Conservation (phyloP, 1,284 basidiomycete species). For the Fomitopsis schrenkii region DNA sequence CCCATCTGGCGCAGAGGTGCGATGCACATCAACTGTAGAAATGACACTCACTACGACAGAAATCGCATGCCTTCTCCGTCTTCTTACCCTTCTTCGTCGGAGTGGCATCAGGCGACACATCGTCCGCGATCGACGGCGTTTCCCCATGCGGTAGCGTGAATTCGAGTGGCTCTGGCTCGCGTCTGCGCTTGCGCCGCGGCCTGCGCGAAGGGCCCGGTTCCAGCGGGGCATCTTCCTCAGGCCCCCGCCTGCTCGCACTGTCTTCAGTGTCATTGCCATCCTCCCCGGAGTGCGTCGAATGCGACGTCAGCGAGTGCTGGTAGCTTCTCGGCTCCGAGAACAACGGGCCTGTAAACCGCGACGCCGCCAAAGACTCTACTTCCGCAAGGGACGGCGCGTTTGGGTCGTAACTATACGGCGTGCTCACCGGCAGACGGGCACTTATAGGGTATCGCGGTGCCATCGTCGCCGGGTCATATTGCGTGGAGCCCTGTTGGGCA, state of each 20-base stretch:
- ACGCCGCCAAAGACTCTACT: neutral
- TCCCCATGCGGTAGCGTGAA: neutral
- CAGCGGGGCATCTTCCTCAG: neutral
- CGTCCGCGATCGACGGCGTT: neutral
- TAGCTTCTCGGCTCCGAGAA: neutral
- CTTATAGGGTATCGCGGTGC: neutral
- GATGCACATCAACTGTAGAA: neutral
- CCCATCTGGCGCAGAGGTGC: neutral
- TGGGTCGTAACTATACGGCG: neutral
- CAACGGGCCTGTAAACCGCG: neutral
- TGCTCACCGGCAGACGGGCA: neutral
- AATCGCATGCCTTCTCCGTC: conserved; percentile 62
- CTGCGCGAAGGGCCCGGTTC: neutral
- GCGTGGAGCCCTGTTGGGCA: neutral
- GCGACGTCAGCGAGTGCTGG: neutral
- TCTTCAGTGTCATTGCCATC: conserved; percentile 1
- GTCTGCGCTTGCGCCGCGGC: neutral
- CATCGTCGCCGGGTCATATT: conserved; percentile 1
- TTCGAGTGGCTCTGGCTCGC: neutral
- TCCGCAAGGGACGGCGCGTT: neutral
- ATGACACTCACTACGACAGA: conserved; percentile 58
- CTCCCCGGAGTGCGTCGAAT: conserved; percentile 1
- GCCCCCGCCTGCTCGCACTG: neutral
- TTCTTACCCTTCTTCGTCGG: conserved; percentile 30
- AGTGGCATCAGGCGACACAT: neutral